phyloP scores from a whole-genome alignment of 2,329 filamentous ascomycete species.

The Microdochium paspali region DNA sequence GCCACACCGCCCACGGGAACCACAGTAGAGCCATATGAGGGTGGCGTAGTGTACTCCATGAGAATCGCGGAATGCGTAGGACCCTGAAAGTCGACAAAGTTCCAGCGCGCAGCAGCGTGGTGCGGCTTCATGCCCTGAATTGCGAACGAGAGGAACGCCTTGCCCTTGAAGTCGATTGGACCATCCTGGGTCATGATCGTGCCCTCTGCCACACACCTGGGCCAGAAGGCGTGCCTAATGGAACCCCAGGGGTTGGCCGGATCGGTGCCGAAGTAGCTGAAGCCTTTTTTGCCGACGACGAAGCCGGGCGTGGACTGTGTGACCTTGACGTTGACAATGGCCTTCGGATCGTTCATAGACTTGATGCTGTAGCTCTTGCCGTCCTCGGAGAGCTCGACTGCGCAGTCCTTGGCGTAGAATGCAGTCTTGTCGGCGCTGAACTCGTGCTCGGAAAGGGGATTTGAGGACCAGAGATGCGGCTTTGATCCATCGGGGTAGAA shows the following conservation, averaged over 20 bases:
- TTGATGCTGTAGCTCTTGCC: conserved; percentile 81
- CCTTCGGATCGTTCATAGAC: conserved; percentile 71
- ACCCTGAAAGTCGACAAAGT: conserved; percentile 86
- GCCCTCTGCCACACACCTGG: conserved; percentile 72
- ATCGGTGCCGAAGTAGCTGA: conserved; percentile 78
- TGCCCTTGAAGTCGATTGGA: conserved; percentile 72
- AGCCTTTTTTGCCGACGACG: conserved; percentile 75
- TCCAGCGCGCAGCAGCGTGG: conserved; percentile 87
- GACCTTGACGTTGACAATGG: conserved; percentile 79
- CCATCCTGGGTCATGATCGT: conserved; percentile 76
- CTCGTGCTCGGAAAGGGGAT: conserved; percentile 66
- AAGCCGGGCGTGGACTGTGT: conserved; percentile 72
- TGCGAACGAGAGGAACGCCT: conserved; percentile 71
- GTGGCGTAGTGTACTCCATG: conserved; percentile 94
- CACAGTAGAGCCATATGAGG: conserved; percentile 78
- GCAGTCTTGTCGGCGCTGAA: conserved; percentile 77
- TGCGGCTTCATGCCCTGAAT: conserved; percentile 99
- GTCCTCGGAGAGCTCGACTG: conserved; percentile 78
- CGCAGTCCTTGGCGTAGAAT: conserved; percentile 81
- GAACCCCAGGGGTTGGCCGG: conserved; percentile 78
- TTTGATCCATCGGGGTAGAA: conserved; percentile 67
- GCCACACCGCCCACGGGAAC: conserved; percentile 78
- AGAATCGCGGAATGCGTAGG: conserved; percentile 78
- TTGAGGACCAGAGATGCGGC: conserved; percentile 75
- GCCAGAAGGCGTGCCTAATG: conserved; percentile 94